Percentiles rank a stretch among this genome's conserved stretches.
Evolutionary conservation across 1,284 basidiomycete genomes (phyloP).

Genomic region (Puccinia horiana): DNA sequence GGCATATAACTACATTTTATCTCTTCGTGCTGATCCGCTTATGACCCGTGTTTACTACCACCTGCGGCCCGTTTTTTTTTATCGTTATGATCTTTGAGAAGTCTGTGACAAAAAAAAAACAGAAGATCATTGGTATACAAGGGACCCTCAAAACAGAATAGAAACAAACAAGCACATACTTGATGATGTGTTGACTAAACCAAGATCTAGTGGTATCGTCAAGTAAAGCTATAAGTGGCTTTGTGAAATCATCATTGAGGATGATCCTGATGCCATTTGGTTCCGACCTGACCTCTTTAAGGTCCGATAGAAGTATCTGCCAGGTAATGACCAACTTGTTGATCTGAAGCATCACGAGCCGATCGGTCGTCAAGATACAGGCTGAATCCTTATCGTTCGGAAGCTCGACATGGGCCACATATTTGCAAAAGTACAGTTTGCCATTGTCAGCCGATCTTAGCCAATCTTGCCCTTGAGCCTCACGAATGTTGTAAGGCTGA

Average conservation of each 20-base stretch:
- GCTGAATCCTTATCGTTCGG: constrained; percentile 76
- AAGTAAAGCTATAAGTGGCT: constrained; percentile 64
- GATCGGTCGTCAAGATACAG: constrained; percentile 75
- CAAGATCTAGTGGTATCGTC: constrained; percentile 64
- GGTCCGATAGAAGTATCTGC: constrained; percentile 84
- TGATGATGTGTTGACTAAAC: constrained; percentile 65
- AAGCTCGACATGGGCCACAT: constrained; percentile 86
- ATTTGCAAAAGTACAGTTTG: constrained; percentile 76
- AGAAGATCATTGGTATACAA: not conserved
- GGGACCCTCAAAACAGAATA: not conserved
- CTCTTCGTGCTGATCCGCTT: not conserved
- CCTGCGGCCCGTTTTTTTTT: constrained; percentile 39
- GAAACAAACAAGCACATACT: constrained; percentile 33
- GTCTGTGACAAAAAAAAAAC: not conserved
- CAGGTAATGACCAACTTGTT: constrained; percentile 82
- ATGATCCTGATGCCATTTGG: constrained; percentile 84
- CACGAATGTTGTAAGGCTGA: constrained; percentile 81
- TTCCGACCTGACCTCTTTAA: constrained; percentile 84
- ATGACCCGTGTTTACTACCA: constrained; percentile 18
- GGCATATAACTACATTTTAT: not conserved
- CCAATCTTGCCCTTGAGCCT: constrained; percentile 95
- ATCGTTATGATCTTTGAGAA: constrained; percentile 39
- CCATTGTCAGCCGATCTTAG: constrained; percentile 87
- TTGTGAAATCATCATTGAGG: constrained; percentile 63
- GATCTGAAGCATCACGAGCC: constrained; percentile 81